Evolutionary conservation across 1,139 yeast species (phyloP), one percentile per base, ranked within the genome.

Genomic region (Lodderomyces jiufengensis): DNA sequence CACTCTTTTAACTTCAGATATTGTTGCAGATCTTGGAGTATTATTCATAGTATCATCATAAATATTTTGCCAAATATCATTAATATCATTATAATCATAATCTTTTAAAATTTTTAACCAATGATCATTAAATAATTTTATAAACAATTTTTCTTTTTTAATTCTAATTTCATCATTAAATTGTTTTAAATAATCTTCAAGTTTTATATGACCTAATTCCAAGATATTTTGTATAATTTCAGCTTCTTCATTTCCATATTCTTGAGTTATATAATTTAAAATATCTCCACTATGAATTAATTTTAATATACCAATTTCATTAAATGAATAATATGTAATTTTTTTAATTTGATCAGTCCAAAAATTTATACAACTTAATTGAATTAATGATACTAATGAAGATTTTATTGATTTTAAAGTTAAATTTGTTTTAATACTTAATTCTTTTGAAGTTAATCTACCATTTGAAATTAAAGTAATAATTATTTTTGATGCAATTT

Each of bases 261-360:
- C 36, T 8, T 46, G 39, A 38, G 70, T 69, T 28, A 84, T 72
- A 37, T 70, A 69, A 30, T 74, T 61, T 26, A 86, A 68, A 42
- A 88, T 79, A 36, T 85, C 85, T 23, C 95, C 97, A 25, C 90
- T 71, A 58, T 87, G 85, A 23, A 88, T 55, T 37, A 86, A 64
- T 36, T 75, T 58, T 47, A 79, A 66, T 15, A 82, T 62, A 5
- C 95, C 95, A 20, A 66, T 70, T 44, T 80, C 81, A 49, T 82
- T 73, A 43, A 80, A 75, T 26, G 69, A 70, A 54, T 87, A 88
- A 47, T 64, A 75, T 1, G 73, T 69, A 4, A 16, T 10, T 11
- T 61, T 51, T 5, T 58, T 51, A 0, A 61, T 55, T 16, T 71
- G 73, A 7, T 71, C 79, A 44, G 54, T 49, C 70, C 78, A 73